phyloP scores from a whole-genome alignment of 2,329 filamentous ascomycete genomes.

The Chaetomium sp. region DNA sequence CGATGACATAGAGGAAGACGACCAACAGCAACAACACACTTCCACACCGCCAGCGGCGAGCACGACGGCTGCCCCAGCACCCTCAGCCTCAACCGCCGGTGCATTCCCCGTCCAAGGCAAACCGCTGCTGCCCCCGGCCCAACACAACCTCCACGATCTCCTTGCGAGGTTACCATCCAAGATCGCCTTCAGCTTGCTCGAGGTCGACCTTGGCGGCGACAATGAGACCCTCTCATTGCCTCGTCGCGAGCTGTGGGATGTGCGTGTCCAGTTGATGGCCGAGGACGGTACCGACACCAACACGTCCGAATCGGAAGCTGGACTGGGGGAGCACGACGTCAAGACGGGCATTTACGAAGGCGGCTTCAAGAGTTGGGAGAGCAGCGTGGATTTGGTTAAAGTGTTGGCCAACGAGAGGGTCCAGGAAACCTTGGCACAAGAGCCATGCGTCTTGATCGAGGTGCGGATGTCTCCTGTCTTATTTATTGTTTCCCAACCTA shows the following conservation, averaged over 20 bases:
- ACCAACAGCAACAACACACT: conserved; percentile 26
- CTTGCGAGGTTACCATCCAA: conserved; percentile 62
- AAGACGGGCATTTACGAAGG: conserved; percentile 79
- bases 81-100: conserved; percentile 27
- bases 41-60: conserved; percentile 20
- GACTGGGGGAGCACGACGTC: conserved; percentile 64
- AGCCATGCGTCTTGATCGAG: conserved; percentile 45
- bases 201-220: conserved; percentile 54
- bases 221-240: conserved; percentile 49
- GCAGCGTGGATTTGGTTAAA: conserved; percentile 71
- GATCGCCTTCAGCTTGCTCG: conserved; percentile 60
- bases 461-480: conserved; percentile 32
- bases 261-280: conserved; percentile 74
- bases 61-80: conserved; percentile 18
- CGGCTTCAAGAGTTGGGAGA: conserved; percentile 87
- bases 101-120: conserved; percentile 59
- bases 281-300: conserved; percentile 43
- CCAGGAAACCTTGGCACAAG: conserved; percentile 29
- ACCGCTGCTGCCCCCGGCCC: conserved; percentile 49
- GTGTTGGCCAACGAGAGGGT: conserved; percentile 45
- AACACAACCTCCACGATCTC: conserved; percentile 45
- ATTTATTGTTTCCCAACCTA: background rate
- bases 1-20: conserved; percentile 55
- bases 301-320: conserved; percentile 35
- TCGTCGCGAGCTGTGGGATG: conserved; percentile 73